These are phyloP conservation scores for Ustulina deusta DNA, from an alignment of 2,329 filamentous ascomycete species.

Conservation along the genomic window DNA sequence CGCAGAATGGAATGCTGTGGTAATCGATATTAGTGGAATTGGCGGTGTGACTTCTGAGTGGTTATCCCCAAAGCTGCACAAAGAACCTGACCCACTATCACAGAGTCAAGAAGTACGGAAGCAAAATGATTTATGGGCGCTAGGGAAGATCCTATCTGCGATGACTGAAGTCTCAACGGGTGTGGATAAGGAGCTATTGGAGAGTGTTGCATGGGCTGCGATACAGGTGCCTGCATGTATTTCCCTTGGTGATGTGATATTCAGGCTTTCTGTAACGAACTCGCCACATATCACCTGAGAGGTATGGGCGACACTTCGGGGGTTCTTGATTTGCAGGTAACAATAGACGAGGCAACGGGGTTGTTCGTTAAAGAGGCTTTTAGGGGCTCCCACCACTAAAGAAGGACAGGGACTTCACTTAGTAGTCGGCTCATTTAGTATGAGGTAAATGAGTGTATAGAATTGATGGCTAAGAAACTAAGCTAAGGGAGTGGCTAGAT, in stretches of 20 bases:
- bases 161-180: conserved; percentile 8
- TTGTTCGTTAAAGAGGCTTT: background rate
- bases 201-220: conserved; percentile 17
- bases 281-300: background rate
- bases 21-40: conserved; percentile 23
- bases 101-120: conserved; percentile 3
- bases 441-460: background rate
- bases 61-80: conserved; percentile 7
- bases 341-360: background rate
- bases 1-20: conserved; percentile 9
- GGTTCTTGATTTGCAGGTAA: no score
- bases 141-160: conserved; percentile 10
- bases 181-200: conserved; percentile 13
- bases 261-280: conserved; percentile 1
- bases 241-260: conserved; percentile 12
- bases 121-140: conserved; percentile 17
- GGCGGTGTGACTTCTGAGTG: conserved; percentile 13
- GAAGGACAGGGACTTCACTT: background rate
- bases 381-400: background rate
- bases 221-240: conserved; percentile 14
- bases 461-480: background rate
- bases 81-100: conserved; percentile 1
- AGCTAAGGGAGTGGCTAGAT: background rate
- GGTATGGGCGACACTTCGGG: background rate
- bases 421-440: background rate